Conservation (phyloP, 345 rosid genomes). For the Salix exigua region DNA sequence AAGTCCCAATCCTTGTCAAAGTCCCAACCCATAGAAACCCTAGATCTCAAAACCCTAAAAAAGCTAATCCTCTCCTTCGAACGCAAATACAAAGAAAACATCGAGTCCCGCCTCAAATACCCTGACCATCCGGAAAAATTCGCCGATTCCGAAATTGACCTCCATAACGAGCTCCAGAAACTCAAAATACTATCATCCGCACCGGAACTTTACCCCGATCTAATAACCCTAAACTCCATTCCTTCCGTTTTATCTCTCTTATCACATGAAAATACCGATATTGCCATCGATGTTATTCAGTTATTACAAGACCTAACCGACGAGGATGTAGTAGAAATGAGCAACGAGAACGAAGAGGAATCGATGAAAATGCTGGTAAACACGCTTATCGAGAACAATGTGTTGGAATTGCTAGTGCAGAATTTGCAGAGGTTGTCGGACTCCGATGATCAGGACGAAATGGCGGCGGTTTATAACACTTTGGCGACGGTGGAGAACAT, state of each 20-base stretch:
- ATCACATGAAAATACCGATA: constrained; percentile 78
- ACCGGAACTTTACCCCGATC: constrained; percentile 90
- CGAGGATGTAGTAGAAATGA: constrained; percentile 65
- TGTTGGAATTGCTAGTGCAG: constrained; percentile 84
- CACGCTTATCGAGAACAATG: constrained; percentile 70
- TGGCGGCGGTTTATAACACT: constrained; percentile 67
- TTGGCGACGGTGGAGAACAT: constrained; percentile 82
- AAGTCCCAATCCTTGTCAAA: constrained; percentile 41
- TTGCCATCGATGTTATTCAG: constrained; percentile 84
- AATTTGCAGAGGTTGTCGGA: constrained; percentile 80
- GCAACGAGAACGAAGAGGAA: constrained; percentile 61
- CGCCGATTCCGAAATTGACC: constrained; percentile 82
- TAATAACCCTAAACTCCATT: constrained; percentile 60
- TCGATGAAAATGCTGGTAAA: constrained; percentile 70
- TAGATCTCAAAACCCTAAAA: constrained; percentile 75
- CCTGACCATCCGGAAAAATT: constrained; percentile 83
- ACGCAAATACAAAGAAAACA: constrained; percentile 93
- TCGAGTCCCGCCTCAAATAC: constrained; percentile 92
- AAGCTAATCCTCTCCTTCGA: constrained; percentile 91
- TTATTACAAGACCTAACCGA: constrained; percentile 88
- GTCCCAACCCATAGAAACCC: constrained; percentile 43
- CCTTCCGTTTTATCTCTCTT: constrained; percentile 83
- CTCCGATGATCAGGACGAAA: constrained; percentile 76
- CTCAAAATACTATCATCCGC: constrained; percentile 86
- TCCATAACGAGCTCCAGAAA: constrained; percentile 87